Evolutionary conservation across 179 eudicot species (phyloP).

Genomic region (Silene coronaria): DNA sequence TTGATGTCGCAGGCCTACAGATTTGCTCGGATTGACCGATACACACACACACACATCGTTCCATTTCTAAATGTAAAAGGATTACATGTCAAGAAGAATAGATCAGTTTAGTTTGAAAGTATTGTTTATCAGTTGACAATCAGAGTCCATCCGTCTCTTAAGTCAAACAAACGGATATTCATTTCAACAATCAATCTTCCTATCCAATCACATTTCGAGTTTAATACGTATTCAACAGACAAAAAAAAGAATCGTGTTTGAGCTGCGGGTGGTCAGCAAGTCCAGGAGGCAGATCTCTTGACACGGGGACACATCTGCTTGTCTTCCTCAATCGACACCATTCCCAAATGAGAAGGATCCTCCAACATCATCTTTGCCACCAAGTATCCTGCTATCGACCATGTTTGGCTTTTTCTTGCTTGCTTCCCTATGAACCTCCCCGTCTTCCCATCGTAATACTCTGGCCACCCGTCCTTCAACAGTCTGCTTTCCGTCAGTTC

Average conservation of each 20-base stretch:
- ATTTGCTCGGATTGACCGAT: no score
- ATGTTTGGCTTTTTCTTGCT: slow-evolving; percentile 68
- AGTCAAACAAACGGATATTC: not conserved
- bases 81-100: not conserved
- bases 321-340: slow-evolving; percentile 78
- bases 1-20: no score
- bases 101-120: not conserved
- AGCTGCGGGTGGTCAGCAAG: slow-evolving; percentile 29
- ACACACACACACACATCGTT: no score
- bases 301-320: slow-evolving; percentile 55
- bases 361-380: slow-evolving; percentile 81
- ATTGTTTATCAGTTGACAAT: not conserved
- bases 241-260: not conserved
- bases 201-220: not conserved
- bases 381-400: slow-evolving; percentile 79
- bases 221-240: not conserved
- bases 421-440: slow-evolving; percentile 75
- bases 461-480: slow-evolving; percentile 63
- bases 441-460: slow-evolving; percentile 66
- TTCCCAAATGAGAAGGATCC: slow-evolving; percentile 73
- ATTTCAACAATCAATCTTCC: slow-evolving; percentile 4
- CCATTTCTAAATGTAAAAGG: not conserved
- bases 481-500: slow-evolving; percentile 54
- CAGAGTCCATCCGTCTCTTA: no score
- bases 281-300: slow-evolving; percentile 75